A percentile compares a stretch with the other conserved stretches of the same genome.
These are phyloP conservation scores for Cercis canadensis DNA, from an alignment of 306 rosid genomes.

Conservation along the genomic window DNA sequence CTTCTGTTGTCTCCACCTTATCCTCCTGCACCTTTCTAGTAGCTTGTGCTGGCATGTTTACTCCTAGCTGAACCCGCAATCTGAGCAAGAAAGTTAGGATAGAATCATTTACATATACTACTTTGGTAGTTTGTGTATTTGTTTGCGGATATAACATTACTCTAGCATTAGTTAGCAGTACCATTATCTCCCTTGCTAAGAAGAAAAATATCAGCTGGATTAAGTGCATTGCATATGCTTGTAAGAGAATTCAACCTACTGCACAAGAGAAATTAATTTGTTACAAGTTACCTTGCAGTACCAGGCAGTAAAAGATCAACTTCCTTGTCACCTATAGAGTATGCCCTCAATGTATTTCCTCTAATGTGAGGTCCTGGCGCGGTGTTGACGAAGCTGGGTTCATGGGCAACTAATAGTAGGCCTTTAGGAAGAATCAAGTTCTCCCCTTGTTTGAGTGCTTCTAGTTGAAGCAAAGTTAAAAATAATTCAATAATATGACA, in stretches of 20 bases:
- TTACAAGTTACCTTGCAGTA: constrained; percentile 79
- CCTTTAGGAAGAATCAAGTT: constrained; percentile 67
- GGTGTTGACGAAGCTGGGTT: constrained; percentile 71
- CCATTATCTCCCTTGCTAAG: no score
- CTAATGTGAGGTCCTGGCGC: constrained; percentile 95
- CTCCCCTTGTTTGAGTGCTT: constrained; percentile 56
- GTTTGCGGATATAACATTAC: no score
- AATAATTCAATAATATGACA: background rate
- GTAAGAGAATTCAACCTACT: constrained; percentile 29
- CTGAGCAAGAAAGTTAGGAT: constrained; percentile 44
- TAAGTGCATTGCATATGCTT: background rate
- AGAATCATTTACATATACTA: constrained; percentile 4
- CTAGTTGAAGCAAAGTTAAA: constrained; percentile 42
- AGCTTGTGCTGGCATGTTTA: constrained; percentile 97
- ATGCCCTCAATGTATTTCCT: constrained; percentile 82
- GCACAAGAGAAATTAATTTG: no score
- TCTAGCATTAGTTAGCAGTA: no score
- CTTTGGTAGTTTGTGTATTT: no score
- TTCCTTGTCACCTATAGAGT: constrained; percentile 87
- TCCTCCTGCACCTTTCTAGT: constrained; percentile 50
- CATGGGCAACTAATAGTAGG: constrained; percentile 78
- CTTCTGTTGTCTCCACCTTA: constrained; percentile 63
- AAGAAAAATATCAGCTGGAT: constrained; percentile 1
- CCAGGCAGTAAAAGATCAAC: constrained; percentile 93
- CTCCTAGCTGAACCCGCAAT: constrained; percentile 91